These are phyloP conservation scores for Ogataea hybrid DNA, from an alignment of 1,139 yeast species.

Conservation along the genomic window DNA sequence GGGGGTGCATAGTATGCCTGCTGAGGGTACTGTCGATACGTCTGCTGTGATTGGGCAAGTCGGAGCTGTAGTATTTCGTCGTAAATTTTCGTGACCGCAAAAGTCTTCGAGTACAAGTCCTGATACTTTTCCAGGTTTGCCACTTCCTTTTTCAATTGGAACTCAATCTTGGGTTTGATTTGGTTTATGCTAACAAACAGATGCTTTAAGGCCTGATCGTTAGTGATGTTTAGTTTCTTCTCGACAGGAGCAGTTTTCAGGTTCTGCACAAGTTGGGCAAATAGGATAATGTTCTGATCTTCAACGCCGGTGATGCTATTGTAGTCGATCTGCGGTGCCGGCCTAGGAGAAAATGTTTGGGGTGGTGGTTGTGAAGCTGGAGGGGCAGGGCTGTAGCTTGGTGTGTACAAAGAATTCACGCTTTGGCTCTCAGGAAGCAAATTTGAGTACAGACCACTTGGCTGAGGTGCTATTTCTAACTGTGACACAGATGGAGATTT, in stretches of 20 bases:
- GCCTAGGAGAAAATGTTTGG: background rate
- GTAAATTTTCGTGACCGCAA: slow-evolving; percentile 74
- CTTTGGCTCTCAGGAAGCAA: slow-evolving; percentile 21
- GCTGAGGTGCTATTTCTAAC: slow-evolving; percentile 18
- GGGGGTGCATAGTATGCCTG: background rate
- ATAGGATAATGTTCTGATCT: slow-evolving; percentile 65
- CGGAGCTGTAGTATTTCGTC: slow-evolving; percentile 76
- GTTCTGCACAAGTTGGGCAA: slow-evolving; percentile 62
- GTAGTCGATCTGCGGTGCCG: slow-evolving; percentile 11
- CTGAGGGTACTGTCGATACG: background rate
- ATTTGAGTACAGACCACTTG: slow-evolving; percentile 29
- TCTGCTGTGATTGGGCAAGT: slow-evolving; percentile 33
- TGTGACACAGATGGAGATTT: slow-evolving; percentile 14
- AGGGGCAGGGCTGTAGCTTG: background rate
- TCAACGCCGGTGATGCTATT: slow-evolving; percentile 54
- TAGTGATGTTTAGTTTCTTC: slow-evolving; percentile 41
- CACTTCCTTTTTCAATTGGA: slow-evolving; percentile 59
- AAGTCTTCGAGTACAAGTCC: slow-evolving; percentile 79
- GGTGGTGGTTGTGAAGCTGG: background rate
- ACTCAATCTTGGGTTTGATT: slow-evolving; percentile 73
- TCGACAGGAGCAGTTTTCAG: slow-evolving; percentile 50
- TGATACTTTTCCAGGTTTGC: slow-evolving; percentile 68
- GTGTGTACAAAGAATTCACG: background rate
- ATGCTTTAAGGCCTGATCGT: slow-evolving; percentile 61
- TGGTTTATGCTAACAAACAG: slow-evolving; percentile 63